These are phyloP conservation scores for Cyclotella baltica DNA, from an alignment of 108 stramenopile species.

Conservation along the genomic window DNA sequence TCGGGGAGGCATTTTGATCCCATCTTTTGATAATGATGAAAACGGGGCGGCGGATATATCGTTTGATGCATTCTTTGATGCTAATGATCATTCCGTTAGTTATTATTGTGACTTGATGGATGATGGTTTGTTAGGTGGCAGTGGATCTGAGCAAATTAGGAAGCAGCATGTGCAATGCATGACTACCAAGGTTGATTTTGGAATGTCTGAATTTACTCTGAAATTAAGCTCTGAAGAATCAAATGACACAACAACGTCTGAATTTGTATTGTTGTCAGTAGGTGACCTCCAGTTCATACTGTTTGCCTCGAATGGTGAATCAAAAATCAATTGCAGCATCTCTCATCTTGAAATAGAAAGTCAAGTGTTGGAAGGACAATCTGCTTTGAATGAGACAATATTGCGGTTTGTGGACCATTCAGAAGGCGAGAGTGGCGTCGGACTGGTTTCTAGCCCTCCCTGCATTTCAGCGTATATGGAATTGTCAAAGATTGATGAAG, in stretches of 20 bases:
- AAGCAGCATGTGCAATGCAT: slow-evolving; percentile 30
- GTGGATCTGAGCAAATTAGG: background rate
- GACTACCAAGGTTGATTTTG: slow-evolving; percentile 65
- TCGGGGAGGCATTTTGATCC: slow-evolving; percentile 76
- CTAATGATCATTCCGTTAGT: slow-evolving; percentile 78
- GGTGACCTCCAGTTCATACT: slow-evolving; percentile 56
- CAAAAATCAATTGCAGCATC: slow-evolving; percentile 52
- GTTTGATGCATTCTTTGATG: slow-evolving; percentile 88
- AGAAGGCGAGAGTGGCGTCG: slow-evolving; percentile 15
- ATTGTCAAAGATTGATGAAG: slow-evolving; percentile 8
- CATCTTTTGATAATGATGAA: slow-evolving; percentile 59
- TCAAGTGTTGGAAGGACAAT: slow-evolving; percentile 30
- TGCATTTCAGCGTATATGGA: slow-evolving; percentile 48
- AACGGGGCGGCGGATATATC: slow-evolving; percentile 49
- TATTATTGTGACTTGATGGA: slow-evolving; percentile 56
- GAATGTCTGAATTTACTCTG: slow-evolving; percentile 54
- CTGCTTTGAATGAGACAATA: slow-evolving; percentile 25
- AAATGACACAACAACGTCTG: slow-evolving; percentile 22
- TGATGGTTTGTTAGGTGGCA: slow-evolving; percentile 28
- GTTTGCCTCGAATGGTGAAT: slow-evolving; percentile 31
- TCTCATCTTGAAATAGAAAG: slow-evolving; percentile 79
- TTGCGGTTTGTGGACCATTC: slow-evolving; percentile 39
- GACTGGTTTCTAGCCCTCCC: slow-evolving; percentile 59
- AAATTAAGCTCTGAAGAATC: slow-evolving; percentile 50
- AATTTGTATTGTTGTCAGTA: slow-evolving; percentile 65